Conservation (phyloP, 179 eudicot genomes). For the Gypsophila paniculata region DNA sequence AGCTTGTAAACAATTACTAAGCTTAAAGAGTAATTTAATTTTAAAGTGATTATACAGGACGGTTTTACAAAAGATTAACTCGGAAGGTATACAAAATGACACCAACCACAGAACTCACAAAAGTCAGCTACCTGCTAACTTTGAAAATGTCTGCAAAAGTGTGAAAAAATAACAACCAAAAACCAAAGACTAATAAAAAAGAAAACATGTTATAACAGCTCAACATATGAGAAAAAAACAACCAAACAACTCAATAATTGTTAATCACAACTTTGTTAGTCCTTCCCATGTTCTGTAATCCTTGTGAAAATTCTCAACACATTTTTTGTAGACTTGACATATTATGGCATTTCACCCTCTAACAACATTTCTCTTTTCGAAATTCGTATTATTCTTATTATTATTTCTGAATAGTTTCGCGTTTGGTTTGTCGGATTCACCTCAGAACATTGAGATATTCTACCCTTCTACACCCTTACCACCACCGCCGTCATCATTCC, state of each 20-base stretch:
- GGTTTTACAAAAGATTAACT: too few relatives aligned
- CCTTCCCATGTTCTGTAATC: neutral
- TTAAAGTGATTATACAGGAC: too few relatives aligned
- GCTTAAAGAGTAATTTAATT: too few relatives aligned
- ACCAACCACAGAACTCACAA: constrained; percentile 10
- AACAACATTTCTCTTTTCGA: neutral
- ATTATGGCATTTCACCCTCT: constrained; percentile 19
- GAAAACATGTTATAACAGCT: constrained; percentile 9
- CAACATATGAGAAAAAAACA: constrained; percentile 9
- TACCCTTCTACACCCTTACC: constrained; percentile 47
- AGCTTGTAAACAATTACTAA: too few relatives aligned
- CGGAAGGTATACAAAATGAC: too few relatives aligned
- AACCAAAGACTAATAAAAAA: neutral
- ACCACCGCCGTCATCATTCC: constrained; percentile 22
- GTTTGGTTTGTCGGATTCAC: constrained; percentile 37
- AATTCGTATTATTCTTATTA: constrained; percentile 19
- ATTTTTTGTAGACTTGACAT: too few relatives aligned
- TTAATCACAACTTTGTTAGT: constrained; percentile 7
- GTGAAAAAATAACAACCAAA: too few relatives aligned
- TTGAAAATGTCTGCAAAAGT: constrained; percentile 12
- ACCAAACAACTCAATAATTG: constrained; percentile 7
- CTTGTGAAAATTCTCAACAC: neutral
- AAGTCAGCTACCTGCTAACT: constrained; percentile 22
- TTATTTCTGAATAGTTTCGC: constrained; percentile 20
- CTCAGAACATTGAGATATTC: constrained; percentile 59